Evolutionary conservation across 2,329 filamentous ascomycete species (phyloP), one percentile per base, ranked within the genome.

Genomic region (Curvularia lunata): DNA sequence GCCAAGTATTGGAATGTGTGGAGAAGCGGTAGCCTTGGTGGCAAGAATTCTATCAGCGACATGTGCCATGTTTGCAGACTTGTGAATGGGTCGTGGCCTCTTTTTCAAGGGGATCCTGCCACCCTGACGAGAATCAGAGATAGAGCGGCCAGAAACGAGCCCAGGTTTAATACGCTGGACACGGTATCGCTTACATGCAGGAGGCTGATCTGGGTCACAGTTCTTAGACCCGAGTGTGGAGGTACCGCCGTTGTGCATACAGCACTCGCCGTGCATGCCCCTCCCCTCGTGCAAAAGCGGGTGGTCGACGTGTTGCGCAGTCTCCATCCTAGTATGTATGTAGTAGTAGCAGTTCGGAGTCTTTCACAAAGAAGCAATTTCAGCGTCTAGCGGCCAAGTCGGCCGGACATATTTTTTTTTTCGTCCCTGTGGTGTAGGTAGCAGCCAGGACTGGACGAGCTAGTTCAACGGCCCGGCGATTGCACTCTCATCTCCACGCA

Each of bases 221-320:
- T 53, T 19, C 30, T 42, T 12, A 32, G 23, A 42, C 55, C 52
- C 63, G 54, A 63, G 62, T 67, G 66, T 69, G 70, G 67, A 66
- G 67, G 64, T 62, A 64, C 58, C 66, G 64, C 69, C 66, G 65
- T 63, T 60, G 69, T 67, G 67, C 62, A 65, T 56, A 37, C 34
- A 37, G 34, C 5, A 37, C 34, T 37, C 16, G 8, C 13, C 34
- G 34, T 37, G 34, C 34, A 37, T 37, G 34, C 34, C 34, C 34
- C 34, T 18, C 34, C 16, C 63, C 60, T 64, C 59, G 55, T 56
- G 37, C 45, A 61, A 45, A 48, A 48, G 42, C 25, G 45, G 40
- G 41, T 51, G 53, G 48, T 56, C 48, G 40, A 48, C 41, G 56
- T 56, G 32, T 56, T 52, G 62, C 55, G 51, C 60, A 51, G 58